Base-by-base conservation (phyloP, 2,329 filamentous ascomycete genomes). In the Elsinoe ampelina region DNA sequence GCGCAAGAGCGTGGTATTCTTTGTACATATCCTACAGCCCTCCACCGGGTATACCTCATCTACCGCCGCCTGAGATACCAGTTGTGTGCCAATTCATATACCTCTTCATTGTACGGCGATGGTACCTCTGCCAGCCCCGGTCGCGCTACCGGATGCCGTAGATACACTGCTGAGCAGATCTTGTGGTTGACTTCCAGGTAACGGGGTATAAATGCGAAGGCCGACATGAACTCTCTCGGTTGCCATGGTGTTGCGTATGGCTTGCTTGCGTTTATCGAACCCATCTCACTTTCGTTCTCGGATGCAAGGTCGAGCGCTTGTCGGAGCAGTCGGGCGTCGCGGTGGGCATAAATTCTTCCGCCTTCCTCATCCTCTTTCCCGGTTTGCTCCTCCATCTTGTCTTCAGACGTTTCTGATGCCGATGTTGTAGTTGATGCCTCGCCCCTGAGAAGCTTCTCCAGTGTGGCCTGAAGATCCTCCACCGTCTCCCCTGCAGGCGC, bases 181-280 rank as follows among this genome's bases (percentile, higher is more conserved):
- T 91, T 95, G 72, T 95, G 93, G 77, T 97, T 96, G 64, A 98
- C 93, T 75, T 98, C 95, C 59, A 98, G 81, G 71, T 97, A 98
- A 55, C 87, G 79, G 10, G 93, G 93, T 63, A 98, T 90, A 72
- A 95, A 96, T 20, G 91, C 90, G 72, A 98, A 98, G 0, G 91
- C 84, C 54, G 82, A 79, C 87, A 98, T 95, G 72, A 82, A 97
- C 54, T 86, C 80, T 57, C 90, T 80, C 11, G 93, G 93, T 62
- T 80, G 75, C 93, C 93, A 98, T 11, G 93, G 93, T 1, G 91
- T 96, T 3, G 80, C 80, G 69, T 98, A 98, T 2, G 93, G 89
- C 73, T 95, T 95, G 58, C 71, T 74, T 22, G 73, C 71, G 71
- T 96, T 89, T 59, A 85, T 73, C 0, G 89, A 86, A 26, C 17